phyloP scores from a whole-genome alignment of 2,329 filamentous ascomycete species.

The Paraconiothyrium brasiliense region DNA sequence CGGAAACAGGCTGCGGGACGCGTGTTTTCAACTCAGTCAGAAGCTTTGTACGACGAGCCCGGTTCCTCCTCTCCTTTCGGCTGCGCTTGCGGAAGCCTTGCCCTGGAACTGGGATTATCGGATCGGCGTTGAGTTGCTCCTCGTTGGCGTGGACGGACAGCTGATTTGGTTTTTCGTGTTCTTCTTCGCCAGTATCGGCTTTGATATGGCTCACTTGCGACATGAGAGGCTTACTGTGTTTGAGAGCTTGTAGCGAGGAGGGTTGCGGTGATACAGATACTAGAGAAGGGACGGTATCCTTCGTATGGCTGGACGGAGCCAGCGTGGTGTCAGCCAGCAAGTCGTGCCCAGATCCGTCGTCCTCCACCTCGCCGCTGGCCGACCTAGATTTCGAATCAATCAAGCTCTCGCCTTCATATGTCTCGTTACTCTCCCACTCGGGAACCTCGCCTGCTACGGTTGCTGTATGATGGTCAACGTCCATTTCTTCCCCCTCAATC shows the following conservation, averaged over 20 bases:
- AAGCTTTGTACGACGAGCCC: background rate
- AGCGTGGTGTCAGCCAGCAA: background rate
- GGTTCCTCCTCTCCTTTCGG: background rate
- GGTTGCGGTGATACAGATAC: background rate
- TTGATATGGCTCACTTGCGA: too few species aligned
- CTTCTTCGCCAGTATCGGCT: too few species aligned
- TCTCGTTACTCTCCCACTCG: background rate
- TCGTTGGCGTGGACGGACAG: background rate
- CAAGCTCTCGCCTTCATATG: background rate
- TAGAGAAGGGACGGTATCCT: background rate
- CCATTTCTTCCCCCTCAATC: background rate
- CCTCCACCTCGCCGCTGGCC: background rate
- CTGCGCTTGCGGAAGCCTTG: background rate
- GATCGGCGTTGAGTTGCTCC: background rate
- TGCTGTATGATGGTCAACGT: background rate
- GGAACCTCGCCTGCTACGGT: background rate
- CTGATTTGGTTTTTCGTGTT: background rate
- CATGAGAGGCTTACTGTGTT: background rate
- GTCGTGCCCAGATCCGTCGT: background rate
- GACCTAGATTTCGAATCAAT: background rate
- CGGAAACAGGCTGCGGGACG: background rate
- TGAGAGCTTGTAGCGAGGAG: background rate
- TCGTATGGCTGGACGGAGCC: background rate
- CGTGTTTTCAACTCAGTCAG: background rate
- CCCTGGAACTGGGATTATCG: background rate